Evolutionary conservation across 176 grass and related monocot species (phyloP).

Genomic region (Thalia dealbata): DNA sequence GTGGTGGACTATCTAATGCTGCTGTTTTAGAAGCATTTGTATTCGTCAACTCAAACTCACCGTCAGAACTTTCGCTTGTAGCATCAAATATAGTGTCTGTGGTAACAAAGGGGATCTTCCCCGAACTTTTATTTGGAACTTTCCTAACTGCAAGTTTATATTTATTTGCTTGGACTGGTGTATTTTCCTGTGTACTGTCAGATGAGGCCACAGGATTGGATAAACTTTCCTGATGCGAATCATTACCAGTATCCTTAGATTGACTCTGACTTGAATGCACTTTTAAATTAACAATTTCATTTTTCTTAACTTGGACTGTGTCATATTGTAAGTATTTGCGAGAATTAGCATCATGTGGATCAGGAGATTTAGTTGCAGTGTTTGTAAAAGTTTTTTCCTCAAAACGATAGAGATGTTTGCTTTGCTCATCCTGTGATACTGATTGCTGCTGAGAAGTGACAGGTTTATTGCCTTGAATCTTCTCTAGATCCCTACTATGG

Average conservation of each 20-base stretch:
- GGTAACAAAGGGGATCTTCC: conserved; percentile 15
- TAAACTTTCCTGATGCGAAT: neutral
- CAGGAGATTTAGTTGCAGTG: conserved; percentile 26
- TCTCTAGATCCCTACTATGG: conserved; percentile 25
- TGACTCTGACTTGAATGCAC: conserved; percentile 1
- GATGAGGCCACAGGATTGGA: conserved; percentile 23
- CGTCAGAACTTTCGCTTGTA: conserved; percentile 40
- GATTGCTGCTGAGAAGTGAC: conserved; percentile 18
- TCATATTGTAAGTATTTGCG: neutral
- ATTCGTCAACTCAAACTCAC: conserved; percentile 26
- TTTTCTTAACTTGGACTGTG: conserved; percentile 15
- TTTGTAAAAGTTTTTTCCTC: too few relatives aligned
- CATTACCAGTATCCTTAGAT: neutral
- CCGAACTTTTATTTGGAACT: conserved; percentile 35
- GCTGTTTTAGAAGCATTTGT: conserved; percentile 22
- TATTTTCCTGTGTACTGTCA: conserved; percentile 44
- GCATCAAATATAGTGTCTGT: conserved; percentile 27
- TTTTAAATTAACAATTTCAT: conserved; percentile 25
- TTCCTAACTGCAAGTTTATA: conserved; percentile 51
- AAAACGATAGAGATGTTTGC: conserved; percentile 21
- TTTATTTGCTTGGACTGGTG: conserved; percentile 25
- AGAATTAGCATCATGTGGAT: conserved; percentile 14
- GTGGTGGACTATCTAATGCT: conserved; percentile 28
- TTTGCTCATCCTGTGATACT: conserved; percentile 16
- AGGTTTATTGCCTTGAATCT: conserved; percentile 11